phyloP scores from a whole-genome alignment of 208 protist species.

The Herpetomonas tarakana region DNA sequence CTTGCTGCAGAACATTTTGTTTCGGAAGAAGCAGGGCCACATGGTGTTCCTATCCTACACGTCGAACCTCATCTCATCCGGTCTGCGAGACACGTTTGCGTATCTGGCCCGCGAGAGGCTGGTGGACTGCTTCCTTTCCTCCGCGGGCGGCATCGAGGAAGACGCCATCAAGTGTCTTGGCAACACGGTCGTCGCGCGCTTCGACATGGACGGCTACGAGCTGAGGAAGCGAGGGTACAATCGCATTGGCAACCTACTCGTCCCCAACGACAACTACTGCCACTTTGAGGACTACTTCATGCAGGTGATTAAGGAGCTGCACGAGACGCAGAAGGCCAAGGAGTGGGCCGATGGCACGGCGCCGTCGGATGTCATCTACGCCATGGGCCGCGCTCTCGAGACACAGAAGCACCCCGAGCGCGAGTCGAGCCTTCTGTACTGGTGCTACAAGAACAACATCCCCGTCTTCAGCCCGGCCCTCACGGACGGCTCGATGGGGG shows the following conservation, averaged over 20 bases:
- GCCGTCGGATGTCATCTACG: conserved; percentile 96
- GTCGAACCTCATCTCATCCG: conserved; percentile 99
- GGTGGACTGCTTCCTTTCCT: conserved; percentile 98
- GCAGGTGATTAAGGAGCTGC: conserved; percentile 94
- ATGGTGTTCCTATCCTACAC: conserved; percentile 99
- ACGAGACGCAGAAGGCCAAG: conserved; percentile 87
- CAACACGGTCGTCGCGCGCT: conserved; percentile 94
- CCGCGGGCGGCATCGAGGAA: conserved; percentile 99
- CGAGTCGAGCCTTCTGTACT: conserved; percentile 96
- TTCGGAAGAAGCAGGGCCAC: conserved; percentile 37
- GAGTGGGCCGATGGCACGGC: conserved; percentile 74
- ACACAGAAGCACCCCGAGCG: conserved; percentile 77
- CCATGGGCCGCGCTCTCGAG: conserved; percentile 93
- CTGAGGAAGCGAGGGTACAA: conserved; percentile 95
- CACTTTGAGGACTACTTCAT: conserved; percentile 99
- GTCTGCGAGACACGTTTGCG: conserved; percentile 97
- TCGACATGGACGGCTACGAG: conserved; percentile 88
- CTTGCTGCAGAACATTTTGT: conserved; percentile 62
- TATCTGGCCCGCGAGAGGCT: conserved; percentile 95
- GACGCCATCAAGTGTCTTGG: conserved; percentile 99
- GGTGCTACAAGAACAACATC: conserved; percentile 98
- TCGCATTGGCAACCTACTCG: conserved; percentile 99
- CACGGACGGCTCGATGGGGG: conserved; percentile 99
- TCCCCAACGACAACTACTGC: conserved; percentile 99
- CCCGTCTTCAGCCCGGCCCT: conserved; percentile 99